Evolutionary conservation across 2,329 filamentous ascomycete genomes (phyloP).

Genomic region (Ceratocystis destructans): DNA sequence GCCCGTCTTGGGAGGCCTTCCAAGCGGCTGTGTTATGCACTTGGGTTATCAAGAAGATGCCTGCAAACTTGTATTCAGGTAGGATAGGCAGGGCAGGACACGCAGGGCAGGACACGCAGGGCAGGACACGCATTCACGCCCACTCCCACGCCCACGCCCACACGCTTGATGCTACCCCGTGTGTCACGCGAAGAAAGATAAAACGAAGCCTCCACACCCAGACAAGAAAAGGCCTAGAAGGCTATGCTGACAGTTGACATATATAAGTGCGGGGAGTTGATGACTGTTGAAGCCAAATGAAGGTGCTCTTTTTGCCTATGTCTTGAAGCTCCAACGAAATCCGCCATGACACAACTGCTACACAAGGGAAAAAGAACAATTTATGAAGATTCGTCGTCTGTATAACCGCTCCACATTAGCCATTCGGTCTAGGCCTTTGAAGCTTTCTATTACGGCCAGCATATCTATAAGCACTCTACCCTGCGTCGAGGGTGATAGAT

Average conservation of each 20-base stretch:
- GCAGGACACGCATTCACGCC: no score
- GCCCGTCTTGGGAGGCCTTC: neutral
- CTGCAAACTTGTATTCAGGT: no score
- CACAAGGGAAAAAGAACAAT: conserved; percentile 1
- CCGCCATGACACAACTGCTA: conserved; percentile 6
- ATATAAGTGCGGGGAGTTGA: neutral
- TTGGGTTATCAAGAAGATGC: no score
- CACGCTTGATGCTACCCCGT: neutral
- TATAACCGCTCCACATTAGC: neutral
- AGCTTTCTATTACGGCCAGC: neutral
- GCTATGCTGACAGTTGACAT: conserved; percentile 5
- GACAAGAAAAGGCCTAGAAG: conserved; percentile 5
- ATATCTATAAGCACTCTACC: neutral
- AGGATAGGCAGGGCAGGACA: no score
- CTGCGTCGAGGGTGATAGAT: neutral
- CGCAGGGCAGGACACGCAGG: no score
- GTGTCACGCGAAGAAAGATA: neutral
- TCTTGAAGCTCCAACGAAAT: neutral
- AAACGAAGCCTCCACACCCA: neutral
- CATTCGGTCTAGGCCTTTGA: neutral
- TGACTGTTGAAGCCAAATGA: neutral
- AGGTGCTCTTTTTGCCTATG: neutral
- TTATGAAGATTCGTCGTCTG: neutral
- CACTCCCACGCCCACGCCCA: neutral
- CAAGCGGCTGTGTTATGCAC: no score